phyloP scores from a whole-genome alignment of 2,329 filamentous ascomycete species.

The Colletotrichum trifolii region DNA sequence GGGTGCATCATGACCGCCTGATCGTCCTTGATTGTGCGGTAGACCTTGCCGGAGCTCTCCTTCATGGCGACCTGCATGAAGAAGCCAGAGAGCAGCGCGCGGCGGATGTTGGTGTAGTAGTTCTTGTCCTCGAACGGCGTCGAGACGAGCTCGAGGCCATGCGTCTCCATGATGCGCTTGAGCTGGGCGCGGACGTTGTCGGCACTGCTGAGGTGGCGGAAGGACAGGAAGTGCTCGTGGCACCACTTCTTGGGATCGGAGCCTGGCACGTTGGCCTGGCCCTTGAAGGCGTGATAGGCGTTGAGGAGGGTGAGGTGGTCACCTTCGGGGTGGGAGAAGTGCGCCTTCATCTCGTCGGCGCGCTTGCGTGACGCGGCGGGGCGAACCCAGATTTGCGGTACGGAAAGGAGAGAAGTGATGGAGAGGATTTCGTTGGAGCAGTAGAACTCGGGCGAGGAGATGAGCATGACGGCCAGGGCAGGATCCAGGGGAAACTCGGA shows the following conservation, averaged over 20 bases:
- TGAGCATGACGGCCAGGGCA: constrained; percentile 95
- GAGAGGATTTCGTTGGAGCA: constrained; percentile 99
- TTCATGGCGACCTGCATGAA: constrained; percentile 99
- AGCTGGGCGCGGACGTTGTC: constrained; percentile 95
- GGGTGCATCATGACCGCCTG: constrained; percentile 94
- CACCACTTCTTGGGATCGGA: constrained; percentile 90
- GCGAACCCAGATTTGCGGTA: constrained; percentile 92
- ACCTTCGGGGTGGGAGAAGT: constrained; percentile 92
- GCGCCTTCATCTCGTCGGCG: constrained; percentile 96
- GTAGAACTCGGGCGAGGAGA: constrained; percentile 96
- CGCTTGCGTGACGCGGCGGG: constrained; percentile 87
- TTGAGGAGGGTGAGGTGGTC: constrained; percentile 97
- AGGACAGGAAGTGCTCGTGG: constrained; percentile 94
- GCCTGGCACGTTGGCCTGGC: constrained; percentile 71
- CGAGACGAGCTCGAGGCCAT: constrained; percentile 85
- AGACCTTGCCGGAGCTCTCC: constrained; percentile 87
- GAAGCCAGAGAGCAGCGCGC: constrained; percentile 92
- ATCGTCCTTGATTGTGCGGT: constrained; percentile 96
- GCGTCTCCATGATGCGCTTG: constrained; percentile 95
- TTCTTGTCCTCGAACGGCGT: constrained; percentile 95
- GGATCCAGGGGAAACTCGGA: constrained; percentile 97
- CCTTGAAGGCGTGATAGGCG: constrained; percentile 97
- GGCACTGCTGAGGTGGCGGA: constrained; percentile 87
- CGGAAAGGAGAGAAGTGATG: constrained; percentile 91
- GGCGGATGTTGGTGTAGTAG: constrained; percentile 97